These are phyloP conservation scores for Rusavskia elegans DNA, from an alignment of 495 filamentous ascomycete genomes.

Conservation along the genomic window DNA sequence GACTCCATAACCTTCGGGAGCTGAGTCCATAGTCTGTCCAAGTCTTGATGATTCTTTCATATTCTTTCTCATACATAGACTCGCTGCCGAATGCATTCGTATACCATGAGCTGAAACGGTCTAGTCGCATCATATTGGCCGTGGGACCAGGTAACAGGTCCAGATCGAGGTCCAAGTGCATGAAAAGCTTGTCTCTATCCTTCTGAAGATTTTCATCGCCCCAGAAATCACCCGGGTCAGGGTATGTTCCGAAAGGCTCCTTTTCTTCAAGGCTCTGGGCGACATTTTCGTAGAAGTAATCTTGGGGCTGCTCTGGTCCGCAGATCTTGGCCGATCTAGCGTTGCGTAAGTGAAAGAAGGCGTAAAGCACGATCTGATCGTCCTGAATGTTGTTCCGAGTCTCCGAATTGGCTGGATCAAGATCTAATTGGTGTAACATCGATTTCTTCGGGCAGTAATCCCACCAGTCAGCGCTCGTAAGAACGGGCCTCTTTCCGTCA, in stretches of 20 bases:
- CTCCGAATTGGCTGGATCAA: too few relatives aligned
- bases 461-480: too few relatives aligned
- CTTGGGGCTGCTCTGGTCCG: background rate
- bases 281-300: background rate
- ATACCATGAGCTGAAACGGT: background rate
- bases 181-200: background rate
- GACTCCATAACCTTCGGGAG: too few relatives aligned
- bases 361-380: background rate
- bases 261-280: background rate
- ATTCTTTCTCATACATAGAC: background rate
- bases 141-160: slow-evolving; percentile 3
- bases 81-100: background rate
- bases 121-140: slow-evolving; percentile 39
- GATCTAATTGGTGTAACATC: too few relatives aligned
- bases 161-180: background rate
- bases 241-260: background rate
- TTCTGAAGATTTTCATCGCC: background rate
- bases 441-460: too few relatives aligned
- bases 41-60: background rate
- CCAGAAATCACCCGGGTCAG: background rate
- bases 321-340: background rate
- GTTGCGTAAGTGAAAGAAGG: background rate
- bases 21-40: background rate
- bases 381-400: background rate
- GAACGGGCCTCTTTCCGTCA: too few relatives aligned